phyloP scores from a whole-genome alignment of 108 stramenopile species.

The Fragilaria radians region DNA sequence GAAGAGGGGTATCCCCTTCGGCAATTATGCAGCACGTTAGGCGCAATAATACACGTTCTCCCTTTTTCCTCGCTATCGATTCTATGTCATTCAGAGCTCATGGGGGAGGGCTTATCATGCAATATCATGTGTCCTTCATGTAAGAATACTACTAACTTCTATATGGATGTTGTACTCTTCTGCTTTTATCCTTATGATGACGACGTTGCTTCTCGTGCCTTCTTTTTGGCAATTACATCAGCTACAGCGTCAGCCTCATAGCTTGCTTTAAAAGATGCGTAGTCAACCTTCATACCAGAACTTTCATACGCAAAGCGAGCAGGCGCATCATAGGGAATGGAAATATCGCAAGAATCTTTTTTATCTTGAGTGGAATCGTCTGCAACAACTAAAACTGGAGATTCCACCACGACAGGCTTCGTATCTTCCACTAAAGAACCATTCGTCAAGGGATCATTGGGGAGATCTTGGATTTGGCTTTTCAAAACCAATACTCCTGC shows the following conservation, averaged over 20 bases:
- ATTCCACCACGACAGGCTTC: neutral
- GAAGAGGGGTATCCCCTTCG: too few relatives aligned
- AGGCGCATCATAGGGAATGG: conserved; percentile 40
- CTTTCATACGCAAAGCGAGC: conserved; percentile 45
- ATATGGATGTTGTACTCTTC: too few relatives aligned
- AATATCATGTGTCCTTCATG: too few relatives aligned
- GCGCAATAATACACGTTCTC: too few relatives aligned
- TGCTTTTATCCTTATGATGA: too few relatives aligned
- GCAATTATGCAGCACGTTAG: too few relatives aligned
- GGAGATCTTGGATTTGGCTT: too few relatives aligned
- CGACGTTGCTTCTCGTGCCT: neutral
- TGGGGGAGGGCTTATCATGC: too few relatives aligned
- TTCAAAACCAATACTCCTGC: neutral
- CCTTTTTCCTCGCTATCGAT: too few relatives aligned
- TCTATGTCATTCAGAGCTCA: too few relatives aligned
- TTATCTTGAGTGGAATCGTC: neutral
- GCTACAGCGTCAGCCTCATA: conserved; percentile 37
- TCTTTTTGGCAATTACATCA: neutral
- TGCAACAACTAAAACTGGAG: neutral
- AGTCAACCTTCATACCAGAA: conserved; percentile 40
- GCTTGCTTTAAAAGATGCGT: conserved; percentile 35
- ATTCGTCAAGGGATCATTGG: too few relatives aligned
- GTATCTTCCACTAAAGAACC: neutral
- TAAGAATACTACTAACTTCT: too few relatives aligned
- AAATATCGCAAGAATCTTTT: neutral